Conservation (phyloP, 2,329 filamentous ascomycete species). For the Emmonsiellopsis sp. region DNA sequence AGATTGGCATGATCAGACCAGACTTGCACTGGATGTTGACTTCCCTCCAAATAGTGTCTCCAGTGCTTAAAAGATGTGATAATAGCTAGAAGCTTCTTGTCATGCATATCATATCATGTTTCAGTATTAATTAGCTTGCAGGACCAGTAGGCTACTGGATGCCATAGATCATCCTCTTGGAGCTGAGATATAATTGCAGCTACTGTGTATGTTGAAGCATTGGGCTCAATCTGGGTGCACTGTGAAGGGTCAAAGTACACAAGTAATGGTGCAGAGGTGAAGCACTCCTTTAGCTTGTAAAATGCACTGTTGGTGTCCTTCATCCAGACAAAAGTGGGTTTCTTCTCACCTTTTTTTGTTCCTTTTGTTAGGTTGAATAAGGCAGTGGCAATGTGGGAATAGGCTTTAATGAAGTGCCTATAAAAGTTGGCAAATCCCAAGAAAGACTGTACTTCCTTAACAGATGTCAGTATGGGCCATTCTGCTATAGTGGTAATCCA, state of each 20-base stretch:
- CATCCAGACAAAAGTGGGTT: constrained; percentile 2
- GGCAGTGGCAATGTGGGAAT: constrained; percentile 12
- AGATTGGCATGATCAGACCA: constrained; percentile 21
- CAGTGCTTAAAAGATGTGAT: constrained; percentile 19
- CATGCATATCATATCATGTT: constrained; percentile 21
- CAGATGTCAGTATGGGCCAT: constrained; percentile 14
- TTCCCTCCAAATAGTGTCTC: constrained; percentile 12
- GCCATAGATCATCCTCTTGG: constrained; percentile 12
- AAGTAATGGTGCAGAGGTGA: constrained; percentile 13
- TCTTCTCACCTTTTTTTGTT: background rate
- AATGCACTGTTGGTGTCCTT: constrained; percentile 9
- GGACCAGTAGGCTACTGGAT: constrained; percentile 18
- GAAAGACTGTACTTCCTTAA: constrained; percentile 18
- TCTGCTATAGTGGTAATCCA: constrained; percentile 13
- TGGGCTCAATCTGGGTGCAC: constrained; percentile 14
- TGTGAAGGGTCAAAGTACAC: constrained; percentile 13
- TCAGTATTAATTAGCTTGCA: constrained; percentile 15
- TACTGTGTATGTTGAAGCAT: constrained; percentile 15
- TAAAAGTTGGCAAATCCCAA: constrained; percentile 29
- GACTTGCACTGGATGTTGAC: constrained; percentile 11
- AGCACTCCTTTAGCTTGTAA: constrained; percentile 10
- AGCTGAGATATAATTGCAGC: constrained; percentile 13
- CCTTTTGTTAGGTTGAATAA: constrained; percentile 11
- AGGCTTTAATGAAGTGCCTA: constrained; percentile 20
- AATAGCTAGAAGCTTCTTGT: constrained; percentile 24